Conservation (phyloP, 2,329 filamentous ascomycete genomes). For the Sarocladiaceae sp. region DNA sequence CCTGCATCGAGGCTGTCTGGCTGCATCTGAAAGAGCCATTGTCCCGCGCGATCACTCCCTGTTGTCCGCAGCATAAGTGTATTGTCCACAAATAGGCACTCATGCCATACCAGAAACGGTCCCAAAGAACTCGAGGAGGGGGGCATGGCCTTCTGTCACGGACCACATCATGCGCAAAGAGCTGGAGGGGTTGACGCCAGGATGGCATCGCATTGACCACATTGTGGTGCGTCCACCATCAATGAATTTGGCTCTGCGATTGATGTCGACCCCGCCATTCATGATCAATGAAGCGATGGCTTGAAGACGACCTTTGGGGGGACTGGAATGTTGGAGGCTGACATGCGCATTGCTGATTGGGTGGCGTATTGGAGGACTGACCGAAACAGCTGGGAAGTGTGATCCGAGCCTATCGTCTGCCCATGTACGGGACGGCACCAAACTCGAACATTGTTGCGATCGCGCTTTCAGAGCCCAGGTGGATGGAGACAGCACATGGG, state of each 20-base stretch:
- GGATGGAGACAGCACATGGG: no score
- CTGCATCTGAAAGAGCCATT: neutral
- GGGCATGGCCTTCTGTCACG: constrained; percentile 7
- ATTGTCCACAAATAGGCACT: constrained; percentile 12
- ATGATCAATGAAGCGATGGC: constrained; percentile 1
- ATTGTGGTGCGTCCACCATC: constrained; percentile 16
- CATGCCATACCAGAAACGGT: constrained; percentile 5
- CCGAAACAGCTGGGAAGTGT: no score
- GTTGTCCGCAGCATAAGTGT: constrained; percentile 1
- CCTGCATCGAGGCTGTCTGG: neutral
- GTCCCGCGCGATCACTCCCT: neutral
- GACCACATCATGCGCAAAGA: constrained; percentile 1
- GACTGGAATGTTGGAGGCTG: constrained; percentile 8
- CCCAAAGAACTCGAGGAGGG: constrained; percentile 3
- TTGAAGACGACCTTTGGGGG: neutral
- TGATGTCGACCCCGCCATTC: constrained; percentile 11
- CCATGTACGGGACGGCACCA: no score
- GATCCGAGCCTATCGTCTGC: no score
- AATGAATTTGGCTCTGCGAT: constrained; percentile 11
- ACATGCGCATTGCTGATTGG: constrained; percentile 4
- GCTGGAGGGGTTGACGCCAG: constrained; percentile 1
- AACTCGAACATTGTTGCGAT: no score
- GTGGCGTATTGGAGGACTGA: neutral
- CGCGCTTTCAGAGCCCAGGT: no score
- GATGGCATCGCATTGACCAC: constrained; percentile 5